Base-by-base conservation (phyloP, 2,329 filamentous ascomycete genomes). In the Chaetomium strumarium region DNA sequence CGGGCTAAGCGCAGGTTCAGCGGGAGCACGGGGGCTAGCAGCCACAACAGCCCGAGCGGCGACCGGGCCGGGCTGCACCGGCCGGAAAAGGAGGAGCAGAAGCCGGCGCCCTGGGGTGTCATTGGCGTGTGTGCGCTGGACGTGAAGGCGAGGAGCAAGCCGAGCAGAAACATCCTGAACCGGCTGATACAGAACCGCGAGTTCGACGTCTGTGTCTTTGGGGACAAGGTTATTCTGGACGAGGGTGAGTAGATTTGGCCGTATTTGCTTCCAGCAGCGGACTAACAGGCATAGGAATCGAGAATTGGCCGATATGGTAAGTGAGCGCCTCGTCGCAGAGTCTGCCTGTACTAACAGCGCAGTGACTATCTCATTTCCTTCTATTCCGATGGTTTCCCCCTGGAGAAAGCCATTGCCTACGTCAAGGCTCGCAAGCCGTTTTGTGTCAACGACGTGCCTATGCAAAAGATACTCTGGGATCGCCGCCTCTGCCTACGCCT, bases 391-490 rank as follows among this genome's bases (percentile, higher is more conserved):
- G 93, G 93, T 0, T 99, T 99, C 61, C 93, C 93, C 0, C 74
- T 99, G 43, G 91, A 97, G 60, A 99, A 99, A 68, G 93, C 95
- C 5, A 95, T 99, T 62, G 89, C 90, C 33, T 99, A 99, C 68
- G 89, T 90, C 56, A 90, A 90, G 64, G 80, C 95, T 11, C 84
- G 93, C 51, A 95, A 95, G 66, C 93, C 93, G 0, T 97, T 96
- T 63, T 96, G 92, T 66, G 91, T 99, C 65, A 99, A 99, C 66
- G 92, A 99, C 68, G 77, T 99, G 40, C 88, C 90, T 1, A 96
- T 99, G 90, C 93, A 99, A 68, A 91, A 95, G 68, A 83, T 99
- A 6, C 75, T 99, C 3, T 99, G 93, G 93, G 93, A 99, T 68
- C 84, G 95, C 44, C 85, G 95, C 33, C 76, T 97, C 20, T 97